A percentile compares a stretch with the other conserved stretches of the same genome.
These are phyloP conservation scores for Cladorrhinum sp. DNA, from an alignment of 2,329 filamentous ascomycete species.

Conservation along the genomic window DNA sequence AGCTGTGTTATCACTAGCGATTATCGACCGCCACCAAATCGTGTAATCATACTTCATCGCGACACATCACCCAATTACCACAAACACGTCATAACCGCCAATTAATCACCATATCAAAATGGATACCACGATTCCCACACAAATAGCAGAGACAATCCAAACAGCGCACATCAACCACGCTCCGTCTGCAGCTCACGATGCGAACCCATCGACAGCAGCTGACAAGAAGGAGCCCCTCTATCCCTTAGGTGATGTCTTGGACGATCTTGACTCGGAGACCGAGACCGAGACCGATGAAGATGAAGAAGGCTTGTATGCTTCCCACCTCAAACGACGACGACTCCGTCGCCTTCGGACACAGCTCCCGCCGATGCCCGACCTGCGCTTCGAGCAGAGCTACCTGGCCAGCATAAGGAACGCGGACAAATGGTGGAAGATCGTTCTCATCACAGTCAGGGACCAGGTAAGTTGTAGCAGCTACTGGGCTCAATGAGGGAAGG, in stretches of 20 bases:
- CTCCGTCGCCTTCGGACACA: slow-evolving; percentile 28
- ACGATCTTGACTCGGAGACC: background rate
- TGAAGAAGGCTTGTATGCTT: slow-evolving; percentile 6
- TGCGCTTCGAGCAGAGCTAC: slow-evolving; percentile 98
- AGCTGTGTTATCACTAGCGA: background rate
- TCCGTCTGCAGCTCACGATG: slow-evolving; percentile 70
- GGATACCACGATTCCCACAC: slow-evolving; percentile 55
- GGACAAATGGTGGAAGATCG: slow-evolving; percentile 74
- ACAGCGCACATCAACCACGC: slow-evolving; percentile 71
- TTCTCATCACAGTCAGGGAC: slow-evolving; percentile 82
- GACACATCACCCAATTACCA: background rate
- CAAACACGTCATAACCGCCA: background rate
- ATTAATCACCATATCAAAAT: slow-evolving; percentile 37
- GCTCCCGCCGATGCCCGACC: slow-evolving; percentile 72
- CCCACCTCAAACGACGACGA: background rate
- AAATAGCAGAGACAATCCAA: slow-evolving; percentile 78
- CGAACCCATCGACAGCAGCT: slow-evolving; percentile 75
- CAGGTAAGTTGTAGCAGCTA: slow-evolving; percentile 57
- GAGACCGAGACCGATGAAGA: slow-evolving; percentile 41
- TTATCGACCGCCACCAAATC: background rate
- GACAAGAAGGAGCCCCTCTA: slow-evolving; percentile 63
- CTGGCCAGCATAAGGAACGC: slow-evolving; percentile 81
- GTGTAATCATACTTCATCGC: background rate
- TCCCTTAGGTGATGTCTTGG: slow-evolving; percentile 22
- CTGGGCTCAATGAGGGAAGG: slow-evolving; percentile 14